Evolutionary conservation across 2,329 filamentous ascomycete genomes (phyloP), one percentile per base, ranked within the genome.

Genomic region (Tolypocladium tropicale): DNA sequence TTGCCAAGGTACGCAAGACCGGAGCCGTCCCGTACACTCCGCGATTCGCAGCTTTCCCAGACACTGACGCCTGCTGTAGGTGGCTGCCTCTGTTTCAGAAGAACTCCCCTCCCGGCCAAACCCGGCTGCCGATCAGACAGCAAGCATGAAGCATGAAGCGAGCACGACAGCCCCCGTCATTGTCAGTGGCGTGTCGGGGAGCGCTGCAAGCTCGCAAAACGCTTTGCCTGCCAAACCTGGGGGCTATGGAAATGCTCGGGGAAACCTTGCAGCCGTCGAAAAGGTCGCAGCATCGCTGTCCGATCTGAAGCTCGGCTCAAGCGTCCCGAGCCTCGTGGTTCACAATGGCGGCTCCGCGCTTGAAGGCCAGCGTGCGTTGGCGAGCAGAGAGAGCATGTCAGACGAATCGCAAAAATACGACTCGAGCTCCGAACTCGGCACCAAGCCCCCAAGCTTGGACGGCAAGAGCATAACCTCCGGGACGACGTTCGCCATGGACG

Each of bases 391-490:
- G 55, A 77, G 72, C 48, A 73, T 73, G 32, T 82, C 79, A 2
- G 80, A 83, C 58, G 80, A 81, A 52, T 83, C 80, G 16, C 79
- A 79, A 61, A 77, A 76, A 65, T 79, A 80, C 46, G 83, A 86
- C 66, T 86, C 83, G 2, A 80, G 74, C 62, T 86, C 83, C 3
- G 83, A 86, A 56, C 72, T 85, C 32, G 83, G 78, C 41, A 91
- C 86, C 3, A 96, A 96, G 72, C 89, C 90, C 53, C 88, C 90
- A 37, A 96, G 91, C 67, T 78, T 96, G 43, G 93, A 96, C 69
- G 91, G 89, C 52, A 96, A 96, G 74, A 96, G 92, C 69, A 89
- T 95, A 64, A 90, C 90, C 5, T 97, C 93, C 30, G 90, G 90
- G 18, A 95, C 90, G 5, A 96, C 93, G 0, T 96, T 96, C 73